Base-by-base conservation (phyloP, 257 asterid species). In the Solanum rostratum region DNA sequence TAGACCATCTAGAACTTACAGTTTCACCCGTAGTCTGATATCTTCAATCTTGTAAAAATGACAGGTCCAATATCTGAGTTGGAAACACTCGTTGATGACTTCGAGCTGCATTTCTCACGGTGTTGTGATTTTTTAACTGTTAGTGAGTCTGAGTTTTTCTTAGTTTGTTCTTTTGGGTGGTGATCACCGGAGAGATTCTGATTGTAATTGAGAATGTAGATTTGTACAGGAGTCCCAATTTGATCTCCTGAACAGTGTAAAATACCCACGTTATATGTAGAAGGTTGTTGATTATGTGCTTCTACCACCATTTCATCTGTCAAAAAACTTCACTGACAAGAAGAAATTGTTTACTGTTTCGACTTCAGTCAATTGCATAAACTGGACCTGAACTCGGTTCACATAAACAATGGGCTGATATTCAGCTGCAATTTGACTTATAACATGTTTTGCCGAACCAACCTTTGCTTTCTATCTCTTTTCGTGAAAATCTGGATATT, bases 21-120 rank as follows among this genome's bases (percentile, higher is more conserved):
- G 95, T 86, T 92, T 94, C 84, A 92, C 85, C 57, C 92, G 93
- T 27, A 91, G 94, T 85, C 71, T 94, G 88, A 83, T 90, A 18
- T 90, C 97, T 82, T 84, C 95, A 62, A 85, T 96, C 85, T 93
- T 45, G 80, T 83, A 49, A 88, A 91, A 73, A 57, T 53, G 45
- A 29, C 63, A 27, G 63, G 82, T 50, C 63, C 24, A 50, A 66
- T 29, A 59, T n/a, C 41, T 59, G 54, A n/a, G 73, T 62, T 81
- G 84, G 76, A 22, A 39, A 59, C 59, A 81, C 57, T 80, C 6
- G 14, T 11, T 60, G 24, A 81, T 45, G 69, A 45, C 55, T 60
- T 81, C 24, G 14, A 60, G 84, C 55, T 62, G 60, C 62, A 49
- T 18, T 82, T 22, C 50, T 13, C 54, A 27, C 49, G 24, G 79